Evolutionary conservation across 23 red algal genomes (phyloP).

Genomic region (Chondrus crispus): DNA sequence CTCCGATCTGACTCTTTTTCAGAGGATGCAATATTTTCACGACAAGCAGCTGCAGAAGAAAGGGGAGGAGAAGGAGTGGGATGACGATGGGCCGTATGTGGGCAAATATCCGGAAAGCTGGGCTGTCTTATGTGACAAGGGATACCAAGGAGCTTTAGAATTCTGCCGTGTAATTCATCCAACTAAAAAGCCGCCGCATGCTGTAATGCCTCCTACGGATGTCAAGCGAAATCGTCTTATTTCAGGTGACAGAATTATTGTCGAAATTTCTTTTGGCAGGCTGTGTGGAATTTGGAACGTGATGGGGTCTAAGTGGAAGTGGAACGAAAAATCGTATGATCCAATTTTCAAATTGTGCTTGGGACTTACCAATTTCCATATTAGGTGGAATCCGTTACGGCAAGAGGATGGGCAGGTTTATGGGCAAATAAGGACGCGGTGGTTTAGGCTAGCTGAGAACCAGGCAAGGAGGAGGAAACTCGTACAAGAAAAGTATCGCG

Average conservation of each 20-base stretch:
- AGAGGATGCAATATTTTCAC: not conserved
- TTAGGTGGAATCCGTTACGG: not conserved
- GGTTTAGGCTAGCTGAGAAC: not conserved
- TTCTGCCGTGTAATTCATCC: not conserved
- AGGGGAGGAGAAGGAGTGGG: not conserved
- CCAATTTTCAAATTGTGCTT: not conserved
- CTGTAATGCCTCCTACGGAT: not conserved
- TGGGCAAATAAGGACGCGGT: not conserved
- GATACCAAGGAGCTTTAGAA: not conserved
- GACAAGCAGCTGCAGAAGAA: not conserved
- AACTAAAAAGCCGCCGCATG: not conserved
- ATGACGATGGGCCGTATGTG: not conserved
- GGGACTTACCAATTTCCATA: not conserved
- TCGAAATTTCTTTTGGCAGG: slow-evolving; percentile 5
- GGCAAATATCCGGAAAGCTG: not conserved
- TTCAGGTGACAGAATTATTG: not conserved
- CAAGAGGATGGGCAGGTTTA: not conserved
- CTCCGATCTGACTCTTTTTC: too few relatives aligned
- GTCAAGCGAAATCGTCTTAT: not conserved
- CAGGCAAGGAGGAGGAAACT: not conserved
- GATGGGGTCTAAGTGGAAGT: not conserved
- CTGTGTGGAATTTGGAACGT: not conserved
- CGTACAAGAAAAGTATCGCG: not conserved
- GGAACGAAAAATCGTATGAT: not conserved
- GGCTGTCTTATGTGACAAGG: not conserved